Percentiles rank a stretch among this genome's conserved stretches.
Conservation (phyloP, 148 eudicot genomes). For the Arbutus unedo region DNA sequence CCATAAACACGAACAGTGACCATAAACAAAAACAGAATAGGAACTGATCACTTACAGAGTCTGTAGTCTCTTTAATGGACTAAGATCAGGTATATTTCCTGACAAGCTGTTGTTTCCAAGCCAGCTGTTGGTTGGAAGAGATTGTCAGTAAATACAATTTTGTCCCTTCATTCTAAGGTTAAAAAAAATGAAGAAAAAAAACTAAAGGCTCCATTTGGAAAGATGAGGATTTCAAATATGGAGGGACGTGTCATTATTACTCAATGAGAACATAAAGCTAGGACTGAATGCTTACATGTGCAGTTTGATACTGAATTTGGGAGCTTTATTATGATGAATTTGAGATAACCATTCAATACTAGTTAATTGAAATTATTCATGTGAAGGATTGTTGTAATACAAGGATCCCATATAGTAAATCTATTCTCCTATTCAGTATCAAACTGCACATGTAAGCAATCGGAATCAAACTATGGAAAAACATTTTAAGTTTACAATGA, state of each 20-base stretch:
- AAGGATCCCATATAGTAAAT: not conserved
- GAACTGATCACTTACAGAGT: slow-evolving; percentile 51
- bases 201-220: not conserved
- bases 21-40: slow-evolving; percentile 1
- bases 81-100: slow-evolving; percentile 69
- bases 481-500: not conserved
- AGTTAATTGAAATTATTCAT: not conserved
- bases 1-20: not conserved
- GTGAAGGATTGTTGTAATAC: not conserved
- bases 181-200: not conserved
- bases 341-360: not conserved
- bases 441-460: too few species aligned
- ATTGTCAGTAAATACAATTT: slow-evolving; percentile 13
- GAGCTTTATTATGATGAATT: not conserved
- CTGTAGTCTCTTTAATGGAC: slow-evolving; percentile 47
- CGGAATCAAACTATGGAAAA: not conserved
- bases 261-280: not conserved
- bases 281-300: not conserved
- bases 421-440: not conserved
- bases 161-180: not conserved
- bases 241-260: not conserved
- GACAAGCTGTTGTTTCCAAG: slow-evolving; percentile 65
- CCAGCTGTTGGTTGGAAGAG: slow-evolving; percentile 46
- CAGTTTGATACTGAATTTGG: not conserved
- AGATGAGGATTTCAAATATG: not conserved